phyloP scores from a whole-genome alignment of 768 basidiomycete genomes.

The Dacryopinax spathularia region DNA sequence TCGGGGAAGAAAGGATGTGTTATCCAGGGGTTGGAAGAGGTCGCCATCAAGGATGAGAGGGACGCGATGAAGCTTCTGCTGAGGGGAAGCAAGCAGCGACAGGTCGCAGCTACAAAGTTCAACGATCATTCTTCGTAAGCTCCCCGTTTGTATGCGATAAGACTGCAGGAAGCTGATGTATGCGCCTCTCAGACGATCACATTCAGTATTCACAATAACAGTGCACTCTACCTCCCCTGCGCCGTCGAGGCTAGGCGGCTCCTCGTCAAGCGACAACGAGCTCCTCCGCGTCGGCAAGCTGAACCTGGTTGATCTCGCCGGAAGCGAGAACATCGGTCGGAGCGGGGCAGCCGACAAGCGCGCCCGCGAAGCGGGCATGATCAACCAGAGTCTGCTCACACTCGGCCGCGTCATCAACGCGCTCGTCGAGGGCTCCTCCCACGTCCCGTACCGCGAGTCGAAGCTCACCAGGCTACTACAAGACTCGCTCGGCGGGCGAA shows the following conservation, averaged over 20 bases:
- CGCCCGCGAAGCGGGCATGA: slow-evolving; percentile 95
- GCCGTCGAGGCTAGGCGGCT: slow-evolving; percentile 35
- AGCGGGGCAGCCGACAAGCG: slow-evolving; percentile 91
- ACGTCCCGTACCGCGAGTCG: slow-evolving; percentile 84
- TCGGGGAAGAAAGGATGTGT: slow-evolving; percentile 72
- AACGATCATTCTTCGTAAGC: slow-evolving; percentile 70
- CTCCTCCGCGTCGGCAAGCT: slow-evolving; percentile 86
- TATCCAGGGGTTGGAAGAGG: slow-evolving; percentile 91
- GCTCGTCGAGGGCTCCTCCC: slow-evolving; percentile 77
- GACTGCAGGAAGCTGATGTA: not conserved
- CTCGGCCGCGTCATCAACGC: slow-evolving; percentile 93
- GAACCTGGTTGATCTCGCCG: slow-evolving; percentile 93
- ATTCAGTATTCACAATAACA: slow-evolving; percentile 93
- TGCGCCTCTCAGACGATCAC: slow-evolving; percentile 52
- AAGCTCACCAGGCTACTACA: slow-evolving; percentile 94
- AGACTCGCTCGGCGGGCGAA: slow-evolving; percentile 95
- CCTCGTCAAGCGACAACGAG: slow-evolving; percentile 58
- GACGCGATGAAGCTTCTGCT: slow-evolving; percentile 73
- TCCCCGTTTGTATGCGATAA: not conserved
- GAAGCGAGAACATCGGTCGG: slow-evolving; percentile 92
- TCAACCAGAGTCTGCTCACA: slow-evolving; percentile 94
- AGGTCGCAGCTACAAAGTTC: slow-evolving; percentile 92
- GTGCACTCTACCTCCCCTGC: slow-evolving; percentile 55
- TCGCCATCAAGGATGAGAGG: slow-evolving; percentile 62
- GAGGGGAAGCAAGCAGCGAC: slow-evolving; percentile 79